These are phyloP conservation scores for Gaeumannomyces tritici DNA, from an alignment of 2,329 filamentous ascomycete genomes.

Conservation along the genomic window DNA sequence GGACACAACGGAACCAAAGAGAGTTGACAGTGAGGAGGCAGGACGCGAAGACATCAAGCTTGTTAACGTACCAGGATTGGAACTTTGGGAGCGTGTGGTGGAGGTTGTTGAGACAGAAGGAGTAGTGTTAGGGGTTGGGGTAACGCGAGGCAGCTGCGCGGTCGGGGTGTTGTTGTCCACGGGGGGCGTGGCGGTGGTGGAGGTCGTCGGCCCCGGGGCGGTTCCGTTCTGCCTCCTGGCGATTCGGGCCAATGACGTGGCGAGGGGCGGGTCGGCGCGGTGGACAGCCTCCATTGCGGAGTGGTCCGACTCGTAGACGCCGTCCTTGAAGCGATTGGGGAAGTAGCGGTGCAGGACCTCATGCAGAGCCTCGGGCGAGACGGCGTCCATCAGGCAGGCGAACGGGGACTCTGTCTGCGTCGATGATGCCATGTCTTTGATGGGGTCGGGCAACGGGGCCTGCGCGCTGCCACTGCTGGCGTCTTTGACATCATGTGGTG, in stretches of 20 bases:
- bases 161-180: constrained; percentile 8
- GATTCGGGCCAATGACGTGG: constrained; percentile 52
- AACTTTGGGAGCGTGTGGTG: constrained; percentile 11
- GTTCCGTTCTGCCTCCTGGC: constrained; percentile 47
- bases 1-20: constrained; percentile 6
- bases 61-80: constrained; percentile 18
- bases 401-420: constrained; percentile 6
- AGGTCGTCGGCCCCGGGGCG: constrained; percentile 11
- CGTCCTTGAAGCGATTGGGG: constrained; percentile 55
- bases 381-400: constrained; percentile 12
- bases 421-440: background rate
- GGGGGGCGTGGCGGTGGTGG: constrained; percentile 13
- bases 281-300: constrained; percentile 54
- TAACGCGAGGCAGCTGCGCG: constrained; percentile 14
- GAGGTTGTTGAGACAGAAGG: constrained; percentile 16
- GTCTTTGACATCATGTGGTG: background rate
- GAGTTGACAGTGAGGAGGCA: constrained; percentile 9
- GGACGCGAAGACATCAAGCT: constrained; percentile 11
- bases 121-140: constrained; percentile 8
- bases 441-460: background rate
- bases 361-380: constrained; percentile 38
- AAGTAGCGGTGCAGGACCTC: constrained; percentile 55
- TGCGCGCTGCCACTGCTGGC: background rate
- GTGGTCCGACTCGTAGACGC: constrained; percentile 56
- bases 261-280: constrained; percentile 49